Base-by-base conservation (phyloP, 2,329 filamentous ascomycete species). In the Daldinia eschscholtzii region DNA sequence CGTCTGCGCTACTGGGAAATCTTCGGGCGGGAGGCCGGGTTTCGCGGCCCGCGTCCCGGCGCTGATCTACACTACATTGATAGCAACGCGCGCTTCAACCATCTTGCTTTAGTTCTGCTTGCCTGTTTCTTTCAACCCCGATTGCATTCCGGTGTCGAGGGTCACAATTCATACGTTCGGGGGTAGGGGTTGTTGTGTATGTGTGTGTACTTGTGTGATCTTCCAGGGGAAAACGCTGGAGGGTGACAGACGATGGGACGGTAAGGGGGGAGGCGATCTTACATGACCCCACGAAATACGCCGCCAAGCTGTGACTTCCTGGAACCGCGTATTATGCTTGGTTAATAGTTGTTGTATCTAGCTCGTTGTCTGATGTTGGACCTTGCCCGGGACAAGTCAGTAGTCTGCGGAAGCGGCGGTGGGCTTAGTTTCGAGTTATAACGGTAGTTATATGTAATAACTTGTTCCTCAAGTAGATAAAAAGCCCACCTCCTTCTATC, bases 1-100 rank as follows among this genome's bases (percentile, higher is more conserved):
- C 46, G 26, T 46, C 33, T 39, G n/a, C 65, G 50, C 67, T 70
- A 70, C 67, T 65, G 71, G 71, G 28, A 72, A 64, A 72, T 57
- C 53, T 57, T 70, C 70, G 67, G 52, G 35, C 30, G 56, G 55
- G 20, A 48, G 35, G 46, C 48, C 65, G 64, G 37, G 30, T 46
- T 6, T 7, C 28, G 42, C 70, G 71, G 71, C 30, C 71, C 71
- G 71, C 15, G 18, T 64, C 39, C 70, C 71, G 71, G 68, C 52
- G 65, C 64, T 46, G 68, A 70, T 72, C 68, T 70, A 63, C 57
- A 57, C 67, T 62, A 35, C 42, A 67, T 67, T 65, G 48, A 67
- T 67, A 52, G 37, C 20, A 18, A 60, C 50, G 30, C 3, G 13
- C 48, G 39, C 59, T 58, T 61, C 66, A 61, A 61, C 39, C 48